Conservation (phyloP, 352 stramenopile genomes). For the Pythium scleroteichum region DNA sequence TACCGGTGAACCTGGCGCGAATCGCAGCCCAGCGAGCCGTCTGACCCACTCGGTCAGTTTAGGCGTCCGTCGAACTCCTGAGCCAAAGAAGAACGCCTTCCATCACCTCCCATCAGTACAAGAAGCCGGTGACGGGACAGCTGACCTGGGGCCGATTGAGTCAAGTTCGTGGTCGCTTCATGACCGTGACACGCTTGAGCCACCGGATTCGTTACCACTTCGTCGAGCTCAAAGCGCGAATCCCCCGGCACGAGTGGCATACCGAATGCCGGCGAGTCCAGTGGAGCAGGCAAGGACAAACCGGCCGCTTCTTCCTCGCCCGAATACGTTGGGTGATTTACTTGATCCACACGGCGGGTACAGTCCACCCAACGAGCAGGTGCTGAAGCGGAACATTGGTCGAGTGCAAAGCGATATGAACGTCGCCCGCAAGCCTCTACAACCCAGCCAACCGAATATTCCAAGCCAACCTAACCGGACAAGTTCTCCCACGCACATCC, state of each 20-base stretch:
- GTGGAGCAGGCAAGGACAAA: slow-evolving; percentile 15
- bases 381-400: slow-evolving; percentile 12
- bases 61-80: slow-evolving; percentile 10
- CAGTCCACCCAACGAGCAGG: slow-evolving; percentile 15
- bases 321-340: slow-evolving; percentile 23
- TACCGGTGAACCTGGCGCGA: background rate
- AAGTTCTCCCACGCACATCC: slow-evolving; percentile 12
- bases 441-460: background rate
- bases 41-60: slow-evolving; percentile 7
- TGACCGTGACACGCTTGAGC: slow-evolving; percentile 7
- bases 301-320: slow-evolving; percentile 17
- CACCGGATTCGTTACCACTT: slow-evolving; percentile 10
- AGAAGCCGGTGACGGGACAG: slow-evolving; percentile 5
- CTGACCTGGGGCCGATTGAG: slow-evolving; percentile 1
- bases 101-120: slow-evolving; percentile 20
- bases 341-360: slow-evolving; percentile 22
- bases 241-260: slow-evolving; percentile 15
- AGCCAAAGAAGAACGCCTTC: slow-evolving; percentile 5
- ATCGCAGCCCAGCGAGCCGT: slow-evolving; percentile 10
- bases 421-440: slow-evolving; percentile 6
- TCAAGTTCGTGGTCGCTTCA: slow-evolving; percentile 4
- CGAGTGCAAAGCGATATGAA: slow-evolving; percentile 25
- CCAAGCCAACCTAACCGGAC: slow-evolving; percentile 1
- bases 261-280: slow-evolving; percentile 23
- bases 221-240: slow-evolving; percentile 16